Evolutionary conservation across 2,329 filamentous ascomycete genomes (phyloP).

Genomic region (Talaromyces sp.): DNA sequence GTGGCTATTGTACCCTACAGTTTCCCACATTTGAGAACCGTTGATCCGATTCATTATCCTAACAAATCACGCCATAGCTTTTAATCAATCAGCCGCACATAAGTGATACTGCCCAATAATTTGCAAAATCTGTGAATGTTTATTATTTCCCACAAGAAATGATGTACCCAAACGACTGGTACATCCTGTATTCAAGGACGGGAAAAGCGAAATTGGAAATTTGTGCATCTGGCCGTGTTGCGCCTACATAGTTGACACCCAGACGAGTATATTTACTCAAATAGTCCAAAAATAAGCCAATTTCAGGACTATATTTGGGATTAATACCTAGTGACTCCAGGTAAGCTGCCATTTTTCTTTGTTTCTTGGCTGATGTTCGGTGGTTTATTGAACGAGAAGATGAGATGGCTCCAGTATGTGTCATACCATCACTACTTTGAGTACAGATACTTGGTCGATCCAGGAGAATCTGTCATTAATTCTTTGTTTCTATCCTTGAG

Average conservation of each 20-base stretch:
- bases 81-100: neutral
- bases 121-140: too few species aligned
- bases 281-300: neutral
- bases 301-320: neutral
- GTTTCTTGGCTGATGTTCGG: neutral
- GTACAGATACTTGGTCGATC: neutral
- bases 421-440: neutral
- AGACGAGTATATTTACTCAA: neutral
- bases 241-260: neutral
- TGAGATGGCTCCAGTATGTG: neutral
- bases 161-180: neutral
- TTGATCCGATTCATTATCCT: neutral
- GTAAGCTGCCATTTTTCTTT: neutral
- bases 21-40: neutral
- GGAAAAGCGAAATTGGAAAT: neutral
- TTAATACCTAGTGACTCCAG: neutral
- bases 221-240: neutral
- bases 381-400: neutral
- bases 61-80: neutral
- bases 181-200: neutral
- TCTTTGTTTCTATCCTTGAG: neutral
- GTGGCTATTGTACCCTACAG: neutral
- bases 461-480: neutral
- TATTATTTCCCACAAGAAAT: neutral
- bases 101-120: neutral